Evolutionary conservation across 1,139 yeast genomes (phyloP).

Genomic region (Diutina neorugosa): DNA sequence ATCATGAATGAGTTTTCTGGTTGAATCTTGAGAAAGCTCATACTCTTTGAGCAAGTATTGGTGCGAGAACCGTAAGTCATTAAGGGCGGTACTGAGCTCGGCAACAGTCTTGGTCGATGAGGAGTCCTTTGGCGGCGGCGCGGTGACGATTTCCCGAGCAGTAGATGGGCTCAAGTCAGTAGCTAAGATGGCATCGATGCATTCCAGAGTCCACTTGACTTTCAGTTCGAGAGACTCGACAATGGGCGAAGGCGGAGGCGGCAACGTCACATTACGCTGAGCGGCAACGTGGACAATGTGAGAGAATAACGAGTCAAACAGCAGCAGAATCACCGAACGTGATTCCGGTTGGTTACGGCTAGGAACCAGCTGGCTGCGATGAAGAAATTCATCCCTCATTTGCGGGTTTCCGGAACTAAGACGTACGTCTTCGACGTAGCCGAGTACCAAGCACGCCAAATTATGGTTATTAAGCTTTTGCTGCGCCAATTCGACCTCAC

Average conservation of each 20-base stretch:
- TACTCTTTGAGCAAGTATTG: slow-evolving; percentile 49
- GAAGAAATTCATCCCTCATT: neutral
- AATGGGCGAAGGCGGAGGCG: slow-evolving; percentile 29
- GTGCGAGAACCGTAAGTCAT: slow-evolving; percentile 53
- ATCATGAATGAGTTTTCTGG: slow-evolving; percentile 34
- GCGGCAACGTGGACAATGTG: slow-evolving; percentile 45
- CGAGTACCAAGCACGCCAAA: slow-evolving; percentile 31
- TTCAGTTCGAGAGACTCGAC: slow-evolving; percentile 13
- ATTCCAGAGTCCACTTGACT: slow-evolving; percentile 38
- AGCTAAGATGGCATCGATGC: slow-evolving; percentile 30
- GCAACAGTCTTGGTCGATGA: slow-evolving; percentile 16
- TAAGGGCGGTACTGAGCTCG: slow-evolving; percentile 43
- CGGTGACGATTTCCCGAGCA: slow-evolving; percentile 8
- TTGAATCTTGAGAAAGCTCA: slow-evolving; percentile 42
- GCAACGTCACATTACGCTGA: slow-evolving; percentile 35
- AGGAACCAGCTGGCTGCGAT: slow-evolving; percentile 3
- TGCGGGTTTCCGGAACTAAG: neutral
- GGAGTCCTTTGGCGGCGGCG: slow-evolving; percentile 7
- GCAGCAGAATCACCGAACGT: neutral
- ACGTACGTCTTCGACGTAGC: slow-evolving; percentile 32
- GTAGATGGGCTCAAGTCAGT: neutral
- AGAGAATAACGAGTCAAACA: slow-evolving; percentile 36
- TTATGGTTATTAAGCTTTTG: slow-evolving; percentile 26
- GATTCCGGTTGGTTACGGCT: neutral
- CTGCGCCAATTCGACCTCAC: slow-evolving; percentile 21